phyloP scores from a whole-genome alignment of 2,329 filamentous ascomycete species.

The Paraconiothyrium sp. region DNA sequence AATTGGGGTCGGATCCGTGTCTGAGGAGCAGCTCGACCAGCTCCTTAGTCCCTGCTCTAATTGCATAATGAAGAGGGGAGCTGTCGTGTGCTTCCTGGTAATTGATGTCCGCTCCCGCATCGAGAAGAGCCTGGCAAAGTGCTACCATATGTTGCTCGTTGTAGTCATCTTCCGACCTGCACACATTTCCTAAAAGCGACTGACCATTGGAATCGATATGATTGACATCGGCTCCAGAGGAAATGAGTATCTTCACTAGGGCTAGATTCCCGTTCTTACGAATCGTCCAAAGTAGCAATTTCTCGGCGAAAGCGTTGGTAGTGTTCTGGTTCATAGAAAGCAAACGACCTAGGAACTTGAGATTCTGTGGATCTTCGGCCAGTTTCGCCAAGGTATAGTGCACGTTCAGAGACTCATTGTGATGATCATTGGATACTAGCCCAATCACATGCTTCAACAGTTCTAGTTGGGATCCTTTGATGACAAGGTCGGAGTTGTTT shows the following conservation, averaged over 20 bases:
- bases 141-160: background rate
- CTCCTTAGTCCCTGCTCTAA: no score
- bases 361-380: background rate
- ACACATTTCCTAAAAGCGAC: no score
- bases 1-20: no score
- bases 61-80: background rate
- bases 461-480: background rate
- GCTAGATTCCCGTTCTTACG: background rate
- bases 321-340: background rate
- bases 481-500: background rate
- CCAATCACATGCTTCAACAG: background rate
- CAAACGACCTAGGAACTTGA: background rate
- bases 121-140: background rate
- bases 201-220: background rate
- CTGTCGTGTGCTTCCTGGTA: no score
- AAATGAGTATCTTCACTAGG: background rate
- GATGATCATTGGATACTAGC: background rate
- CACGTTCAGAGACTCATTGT: background rate
- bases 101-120: slow-evolving; percentile 1
- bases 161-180: no score
- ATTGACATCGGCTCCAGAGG: background rate
- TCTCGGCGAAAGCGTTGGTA: background rate
- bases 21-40: no score
- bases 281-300: background rate
- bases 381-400: background rate